Conservation (phyloP, 2,329 filamentous ascomycete genomes). For the Nigrograna mackinnonii region DNA sequence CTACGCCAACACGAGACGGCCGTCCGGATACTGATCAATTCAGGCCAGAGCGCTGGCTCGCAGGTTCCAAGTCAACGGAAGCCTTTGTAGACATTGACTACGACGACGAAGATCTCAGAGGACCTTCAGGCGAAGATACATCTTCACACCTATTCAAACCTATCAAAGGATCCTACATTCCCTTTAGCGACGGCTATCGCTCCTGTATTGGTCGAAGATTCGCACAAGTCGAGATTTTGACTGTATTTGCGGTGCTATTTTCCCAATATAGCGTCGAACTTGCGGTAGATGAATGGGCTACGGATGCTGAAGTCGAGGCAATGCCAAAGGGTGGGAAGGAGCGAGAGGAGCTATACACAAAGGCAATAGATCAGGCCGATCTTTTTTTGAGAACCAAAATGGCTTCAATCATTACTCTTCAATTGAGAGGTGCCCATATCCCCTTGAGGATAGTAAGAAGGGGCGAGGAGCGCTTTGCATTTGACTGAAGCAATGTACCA, state of each 20-base stretch:
- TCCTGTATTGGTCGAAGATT: constrained; percentile 60
- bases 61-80: constrained; percentile 25
- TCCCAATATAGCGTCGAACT: constrained; percentile 69
- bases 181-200: constrained; percentile 60
- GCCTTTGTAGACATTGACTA: constrained; percentile 42
- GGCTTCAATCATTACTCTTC: constrained; percentile 70
- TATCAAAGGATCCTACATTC: constrained; percentile 56
- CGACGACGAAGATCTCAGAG: constrained; percentile 60
- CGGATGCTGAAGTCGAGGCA: constrained; percentile 44
- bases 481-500: constrained; percentile 12
- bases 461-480: constrained; percentile 69
- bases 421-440: constrained; percentile 64
- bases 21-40: constrained; percentile 66
- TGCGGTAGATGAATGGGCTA: constrained; percentile 57
- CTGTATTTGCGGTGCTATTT: constrained; percentile 57
- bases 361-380: constrained; percentile 61
- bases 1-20: constrained; percentile 24
- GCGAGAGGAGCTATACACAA: constrained; percentile 60
- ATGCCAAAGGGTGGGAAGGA: constrained; percentile 50
- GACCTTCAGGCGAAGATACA: constrained; percentile 64
- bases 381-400: constrained; percentile 58
- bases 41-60: constrained; percentile 73
- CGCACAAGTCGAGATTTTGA: constrained; percentile 60
- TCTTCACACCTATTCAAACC: constrained; percentile 60
- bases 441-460: constrained; percentile 70